Base-by-base conservation (phyloP, 2,329 filamentous ascomycete genomes). In the Scorias spongiosa region DNA sequence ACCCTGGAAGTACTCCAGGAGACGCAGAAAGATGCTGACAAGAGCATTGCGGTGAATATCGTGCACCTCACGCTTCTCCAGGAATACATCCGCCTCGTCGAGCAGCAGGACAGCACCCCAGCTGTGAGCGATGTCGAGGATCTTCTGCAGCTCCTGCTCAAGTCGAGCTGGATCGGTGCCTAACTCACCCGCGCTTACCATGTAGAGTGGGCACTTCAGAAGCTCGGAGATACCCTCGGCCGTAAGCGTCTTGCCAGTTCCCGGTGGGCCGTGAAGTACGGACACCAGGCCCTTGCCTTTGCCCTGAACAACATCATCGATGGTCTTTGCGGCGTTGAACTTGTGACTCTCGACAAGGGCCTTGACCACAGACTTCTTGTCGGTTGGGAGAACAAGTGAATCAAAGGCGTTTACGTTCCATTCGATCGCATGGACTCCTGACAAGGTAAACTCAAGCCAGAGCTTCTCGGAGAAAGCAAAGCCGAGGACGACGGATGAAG, bases 1-100 rank as follows among this genome's bases (percentile, higher is more conserved):
- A 2, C 87, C 87, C 57, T 93, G 84, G 65, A 93, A 93, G 61
- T 93, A 94, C 62, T 95, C 88, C 0, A 94, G 70, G 45, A 89
- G 71, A 0, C 86, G 78, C 2, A 94, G 67, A 68, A 94, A 94
- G 54, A 93, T 85, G 59, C 80, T 84, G 42, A 93, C 87, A 1
- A 91, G 75, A 0, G 82, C 81, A 53, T 93, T 93, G 46, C 86
- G 80, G 57, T 87, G 81, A 42, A 93, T 80, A 54, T 93, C 84
- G 49, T 85, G 80, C 55, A 86, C 79, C 40, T 84, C 82, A 1
- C 86, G 78, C 61, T 84, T 82, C 66, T 93, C 84, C 9, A 93
- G 67, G 64, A 88, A 88, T 4, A 87, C 81, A 53, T 89, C 84
- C 1, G 82, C 85, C 63, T 93, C 87, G 54, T 93, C 86, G 1